phyloP scores from a whole-genome alignment of 2,329 filamentous ascomycete genomes.

The Alternaria burnsii region DNA sequence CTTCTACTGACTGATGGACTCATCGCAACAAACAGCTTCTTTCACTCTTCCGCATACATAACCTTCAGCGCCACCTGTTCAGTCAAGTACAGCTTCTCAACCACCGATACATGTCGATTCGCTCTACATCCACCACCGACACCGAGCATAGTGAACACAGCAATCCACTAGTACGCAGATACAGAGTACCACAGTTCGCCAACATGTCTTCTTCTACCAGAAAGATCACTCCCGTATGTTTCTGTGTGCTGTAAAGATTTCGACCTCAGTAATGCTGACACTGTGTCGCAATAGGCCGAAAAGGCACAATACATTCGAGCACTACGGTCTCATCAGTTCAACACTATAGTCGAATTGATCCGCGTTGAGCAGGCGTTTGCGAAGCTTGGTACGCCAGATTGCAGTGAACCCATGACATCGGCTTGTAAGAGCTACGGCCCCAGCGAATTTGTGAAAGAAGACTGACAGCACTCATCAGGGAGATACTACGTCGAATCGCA shows the following conservation, averaged over 20 bases:
- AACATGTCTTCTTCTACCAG: constrained; percentile 39
- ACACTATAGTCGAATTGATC: constrained; percentile 76
- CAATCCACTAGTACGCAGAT: constrained; percentile 37
- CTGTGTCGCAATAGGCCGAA: constrained; percentile 47
- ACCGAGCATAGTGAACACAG: constrained; percentile 34
- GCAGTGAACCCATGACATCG: constrained; percentile 72
- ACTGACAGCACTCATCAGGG: constrained; percentile 45
- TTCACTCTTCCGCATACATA: constrained; percentile 16
- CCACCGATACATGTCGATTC: constrained; percentile 31
- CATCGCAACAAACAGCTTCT: constrained; percentile 19
- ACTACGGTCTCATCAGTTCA: constrained; percentile 72
- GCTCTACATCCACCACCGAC: constrained; percentile 29
- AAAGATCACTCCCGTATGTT: constrained; percentile 38
- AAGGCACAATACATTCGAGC: constrained; percentile 68
- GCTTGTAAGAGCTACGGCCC: constrained; percentile 60
- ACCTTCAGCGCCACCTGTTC: constrained; percentile 16
- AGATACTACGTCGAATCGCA: constrained; percentile 75
- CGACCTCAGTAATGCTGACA: not conserved
- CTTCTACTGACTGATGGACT: constrained; percentile 13
- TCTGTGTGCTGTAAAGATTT: not conserved
- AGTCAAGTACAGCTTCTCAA: constrained; percentile 6
- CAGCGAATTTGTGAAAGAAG: not conserved
- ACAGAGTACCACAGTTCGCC: constrained; percentile 31
- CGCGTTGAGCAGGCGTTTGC: constrained; percentile 74
- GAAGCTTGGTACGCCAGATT: constrained; percentile 64